phyloP scores from a whole-genome alignment of 2,329 filamentous ascomycete species.

The Hymenoscyphus occultus region DNA sequence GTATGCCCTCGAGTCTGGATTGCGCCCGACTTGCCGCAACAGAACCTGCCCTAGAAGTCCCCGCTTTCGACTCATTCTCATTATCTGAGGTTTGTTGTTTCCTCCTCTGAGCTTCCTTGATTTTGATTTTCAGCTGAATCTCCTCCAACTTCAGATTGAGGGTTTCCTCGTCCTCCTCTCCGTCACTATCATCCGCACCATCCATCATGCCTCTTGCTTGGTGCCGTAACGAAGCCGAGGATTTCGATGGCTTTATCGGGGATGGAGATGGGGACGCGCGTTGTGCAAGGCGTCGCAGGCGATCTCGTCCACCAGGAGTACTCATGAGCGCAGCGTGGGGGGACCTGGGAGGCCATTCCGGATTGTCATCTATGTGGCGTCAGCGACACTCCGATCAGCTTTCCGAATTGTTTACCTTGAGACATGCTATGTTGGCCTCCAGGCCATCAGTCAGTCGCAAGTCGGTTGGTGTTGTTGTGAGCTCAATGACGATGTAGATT shows the following conservation, averaged over 20 bases:
- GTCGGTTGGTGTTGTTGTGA: neutral
- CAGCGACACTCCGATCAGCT: conserved; percentile 19
- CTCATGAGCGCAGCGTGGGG: conserved; percentile 61
- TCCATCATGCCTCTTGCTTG: conserved; percentile 21
- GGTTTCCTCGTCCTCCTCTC: conserved; percentile 73
- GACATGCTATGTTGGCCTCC: conserved; percentile 24
- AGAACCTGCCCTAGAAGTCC: conserved; percentile 27
- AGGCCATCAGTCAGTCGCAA: conserved; percentile 10
- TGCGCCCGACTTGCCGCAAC: conserved; percentile 28
- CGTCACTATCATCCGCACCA: conserved; percentile 37
- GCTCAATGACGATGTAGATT: neutral
- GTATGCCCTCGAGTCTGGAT: conserved; percentile 28
- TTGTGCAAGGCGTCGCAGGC: conserved; percentile 65
- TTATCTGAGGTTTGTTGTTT: conserved; percentile 31
- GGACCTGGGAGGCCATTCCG: conserved; percentile 65
- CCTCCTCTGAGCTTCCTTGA: conserved; percentile 77
- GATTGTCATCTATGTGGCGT: conserved; percentile 35
- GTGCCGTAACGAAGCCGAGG: conserved; percentile 21
- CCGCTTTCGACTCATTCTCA: conserved; percentile 24
- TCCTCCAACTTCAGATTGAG: conserved; percentile 81
- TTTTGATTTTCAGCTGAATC: conserved; percentile 80
- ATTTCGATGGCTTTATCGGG: conserved; percentile 49
- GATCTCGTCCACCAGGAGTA: conserved; percentile 76
- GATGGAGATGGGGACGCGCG: conserved; percentile 68
- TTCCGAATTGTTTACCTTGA: conserved; percentile 25